phyloP scores from a whole-genome alignment of 495 filamentous ascomycete genomes.

The Aspergillus heteromorphus region DNA sequence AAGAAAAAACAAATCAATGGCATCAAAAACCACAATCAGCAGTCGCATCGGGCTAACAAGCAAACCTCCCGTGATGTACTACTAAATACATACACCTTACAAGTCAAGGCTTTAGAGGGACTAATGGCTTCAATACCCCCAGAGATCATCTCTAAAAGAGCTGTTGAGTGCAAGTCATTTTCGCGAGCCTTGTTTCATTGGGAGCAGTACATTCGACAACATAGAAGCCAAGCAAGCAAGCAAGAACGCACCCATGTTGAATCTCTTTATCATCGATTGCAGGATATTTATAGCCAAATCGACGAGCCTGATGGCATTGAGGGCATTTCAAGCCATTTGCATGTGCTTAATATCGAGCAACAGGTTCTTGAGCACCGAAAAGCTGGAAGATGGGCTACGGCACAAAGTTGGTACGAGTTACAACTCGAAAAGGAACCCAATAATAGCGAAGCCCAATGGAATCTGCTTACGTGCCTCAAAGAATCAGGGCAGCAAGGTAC shows the following conservation, averaged over 20 bases:
- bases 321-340: slow-evolving; percentile 81
- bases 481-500: slow-evolving; percentile 87
- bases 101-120: slow-evolving; percentile 56
- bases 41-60: slow-evolving; percentile 34
- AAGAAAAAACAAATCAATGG: slow-evolving; percentile 59
- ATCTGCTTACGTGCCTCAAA: slow-evolving; percentile 82
- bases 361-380: slow-evolving; percentile 89
- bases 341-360: slow-evolving; percentile 78
- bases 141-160: slow-evolving; percentile 76
- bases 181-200: slow-evolving; percentile 88
- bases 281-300: slow-evolving; percentile 92
- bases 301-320: slow-evolving; percentile 97
- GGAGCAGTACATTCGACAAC: slow-evolving; percentile 80
- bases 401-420: slow-evolving; percentile 95
- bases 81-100: slow-evolving; percentile 39
- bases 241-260: slow-evolving; percentile 43
- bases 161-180: slow-evolving; percentile 88
- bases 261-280: slow-evolving; percentile 66
- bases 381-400: slow-evolving; percentile 94
- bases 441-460: slow-evolving; percentile 69
- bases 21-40: slow-evolving; percentile 28
- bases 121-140: slow-evolving; percentile 71
- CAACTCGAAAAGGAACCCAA: slow-evolving; percentile 72
- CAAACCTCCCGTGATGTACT: slow-evolving; percentile 31
- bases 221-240: slow-evolving; percentile 32